Percentiles rank a stretch among this genome's conserved stretches.
Conservation (phyloP, 352 stramenopile genomes). For the Phytophthora quininea region DNA sequence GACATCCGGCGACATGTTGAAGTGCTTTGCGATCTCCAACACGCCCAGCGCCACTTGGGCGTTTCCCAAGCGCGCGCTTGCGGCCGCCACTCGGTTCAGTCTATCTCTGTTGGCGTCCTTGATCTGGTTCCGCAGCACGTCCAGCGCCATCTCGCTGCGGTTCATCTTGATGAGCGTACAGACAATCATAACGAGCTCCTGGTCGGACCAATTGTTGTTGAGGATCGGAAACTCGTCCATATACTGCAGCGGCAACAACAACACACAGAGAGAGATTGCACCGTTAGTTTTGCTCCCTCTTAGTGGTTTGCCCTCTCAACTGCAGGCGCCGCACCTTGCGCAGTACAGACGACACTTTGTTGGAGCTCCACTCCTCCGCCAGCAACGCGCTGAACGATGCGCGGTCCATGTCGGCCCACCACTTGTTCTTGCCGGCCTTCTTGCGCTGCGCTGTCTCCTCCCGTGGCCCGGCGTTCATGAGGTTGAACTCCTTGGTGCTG, state of each 20-base stretch:
- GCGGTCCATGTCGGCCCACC: slow-evolving; percentile 65
- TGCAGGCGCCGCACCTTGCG: slow-evolving; percentile 37
- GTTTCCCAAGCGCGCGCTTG: slow-evolving; percentile 73
- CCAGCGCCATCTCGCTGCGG: slow-evolving; percentile 56
- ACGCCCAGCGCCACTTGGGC: slow-evolving; percentile 67
- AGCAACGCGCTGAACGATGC: slow-evolving; percentile 65
- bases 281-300: slow-evolving; percentile 3
- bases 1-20: slow-evolving; percentile 65
- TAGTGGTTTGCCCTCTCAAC: neutral
- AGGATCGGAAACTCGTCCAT: slow-evolving; percentile 74
- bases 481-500: slow-evolving; percentile 34
- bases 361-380: slow-evolving; percentile 60
- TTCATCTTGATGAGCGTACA: slow-evolving; percentile 80
- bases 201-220: slow-evolving; percentile 63
- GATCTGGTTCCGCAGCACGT: slow-evolving; percentile 71
- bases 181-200: slow-evolving; percentile 81
- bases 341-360: slow-evolving; percentile 58
- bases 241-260: slow-evolving; percentile 35
- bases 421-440: slow-evolving; percentile 41
- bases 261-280: slow-evolving; percentile 1
- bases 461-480: slow-evolving; percentile 9
- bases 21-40: slow-evolving; percentile 74
- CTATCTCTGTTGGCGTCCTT: slow-evolving; percentile 51
- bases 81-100: slow-evolving; percentile 72
- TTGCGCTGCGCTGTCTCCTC: slow-evolving; percentile 6